Evolutionary conservation across 371 early-diverging fungal genomes (phyloP), one percentile per base, ranked within the genome.

Genomic region (Mucor circinelloides): DNA sequence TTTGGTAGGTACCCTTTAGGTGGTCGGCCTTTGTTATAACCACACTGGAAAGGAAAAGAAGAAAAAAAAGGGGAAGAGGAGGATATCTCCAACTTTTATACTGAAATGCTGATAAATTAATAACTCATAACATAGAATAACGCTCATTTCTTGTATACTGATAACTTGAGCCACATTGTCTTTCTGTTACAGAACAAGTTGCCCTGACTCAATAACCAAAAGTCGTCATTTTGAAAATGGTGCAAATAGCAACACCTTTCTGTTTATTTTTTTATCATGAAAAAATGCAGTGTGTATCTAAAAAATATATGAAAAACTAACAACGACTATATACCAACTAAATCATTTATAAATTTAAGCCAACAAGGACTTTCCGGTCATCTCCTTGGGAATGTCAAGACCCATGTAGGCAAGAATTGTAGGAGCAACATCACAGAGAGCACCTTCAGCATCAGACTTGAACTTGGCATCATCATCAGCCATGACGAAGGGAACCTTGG

Each of bases 361-460:
- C 73, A 84, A 70, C 69, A 84, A 71, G 56, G 78, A 80, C 69
- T 75, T 67, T 23, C 99, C 99, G 34, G 95, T 95, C 99, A 99
- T 99, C 73, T 97, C 97, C 63, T 90, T 85, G 23, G 99, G 99
- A 23, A 91, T 77, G 56, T 90, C 88, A 59, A 99, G 76, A 25
- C 97, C 97, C 96, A 99, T 94, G 55, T 95, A 86, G 36, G 88
- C 84, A 48, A 99, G 88, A 58, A 99, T 78, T 2, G 99, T 99
- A 36, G 99, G 99, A 6, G 99, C 99, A 50, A 99, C 99, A 85
- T 99, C 99, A 74, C 94, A 93, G 52, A 99, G 88, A 59, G 95
- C 91, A 66, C 91, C 94, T 72, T 85, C 82, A 62, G 78, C 75
- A 44, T 80, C 85, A n/a, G 83, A 74, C 56, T 81, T 72, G 46